A percentile compares a stretch with the other conserved stretches of the same genome.
Conservation (phyloP, 2,329 filamentous ascomycete species). For the Venturia nashicola region DNA sequence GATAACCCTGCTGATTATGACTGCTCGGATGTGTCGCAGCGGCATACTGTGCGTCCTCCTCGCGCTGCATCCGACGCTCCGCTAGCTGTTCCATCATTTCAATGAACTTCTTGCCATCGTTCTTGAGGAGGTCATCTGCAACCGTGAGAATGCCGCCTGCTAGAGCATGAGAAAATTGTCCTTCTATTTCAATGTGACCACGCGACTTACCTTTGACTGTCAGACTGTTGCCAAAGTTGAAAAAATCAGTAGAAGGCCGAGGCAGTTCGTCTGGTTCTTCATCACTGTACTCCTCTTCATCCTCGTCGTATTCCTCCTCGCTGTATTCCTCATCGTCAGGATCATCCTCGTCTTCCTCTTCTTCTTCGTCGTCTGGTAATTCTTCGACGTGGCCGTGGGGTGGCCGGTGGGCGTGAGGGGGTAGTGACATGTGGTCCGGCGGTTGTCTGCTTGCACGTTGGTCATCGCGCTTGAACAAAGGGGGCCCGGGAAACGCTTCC, state of each 20-base stretch:
- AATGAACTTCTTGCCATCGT: slow-evolving; percentile 98
- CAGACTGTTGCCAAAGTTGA: slow-evolving; percentile 94
- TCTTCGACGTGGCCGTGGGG: slow-evolving; percentile 32
- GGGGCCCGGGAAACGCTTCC: slow-evolving; percentile 43
- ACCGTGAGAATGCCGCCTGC: slow-evolving; percentile 95
- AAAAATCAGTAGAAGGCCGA: slow-evolving; percentile 69
- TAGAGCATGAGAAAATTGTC: slow-evolving; percentile 16
- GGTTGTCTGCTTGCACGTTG: slow-evolving; percentile 42
- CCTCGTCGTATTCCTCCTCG: slow-evolving; percentile 48
- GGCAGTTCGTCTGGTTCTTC: slow-evolving; percentile 53
- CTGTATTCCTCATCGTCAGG: slow-evolving; percentile 41
- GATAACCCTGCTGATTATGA: slow-evolving; percentile 2
- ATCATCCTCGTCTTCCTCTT: slow-evolving; percentile 44
- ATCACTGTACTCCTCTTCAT: slow-evolving; percentile 55
- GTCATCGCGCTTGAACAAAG: slow-evolving; percentile 51
- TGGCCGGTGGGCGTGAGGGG: slow-evolving; percentile 46
- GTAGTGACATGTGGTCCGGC: slow-evolving; percentile 44
- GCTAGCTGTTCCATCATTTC: slow-evolving; percentile 99
- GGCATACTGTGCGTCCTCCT: slow-evolving; percentile 72
- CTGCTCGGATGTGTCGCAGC: slow-evolving; percentile 47
- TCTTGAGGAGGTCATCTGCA: slow-evolving; percentile 94
- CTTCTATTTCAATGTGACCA: not conserved
- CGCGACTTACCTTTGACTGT: slow-evolving; percentile 65
- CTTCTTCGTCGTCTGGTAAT: slow-evolving; percentile 41
- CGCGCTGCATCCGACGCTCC: slow-evolving; percentile 90